phyloP scores from a whole-genome alignment of 139 green algal genomes.

The Trebouxia sp. region DNA sequence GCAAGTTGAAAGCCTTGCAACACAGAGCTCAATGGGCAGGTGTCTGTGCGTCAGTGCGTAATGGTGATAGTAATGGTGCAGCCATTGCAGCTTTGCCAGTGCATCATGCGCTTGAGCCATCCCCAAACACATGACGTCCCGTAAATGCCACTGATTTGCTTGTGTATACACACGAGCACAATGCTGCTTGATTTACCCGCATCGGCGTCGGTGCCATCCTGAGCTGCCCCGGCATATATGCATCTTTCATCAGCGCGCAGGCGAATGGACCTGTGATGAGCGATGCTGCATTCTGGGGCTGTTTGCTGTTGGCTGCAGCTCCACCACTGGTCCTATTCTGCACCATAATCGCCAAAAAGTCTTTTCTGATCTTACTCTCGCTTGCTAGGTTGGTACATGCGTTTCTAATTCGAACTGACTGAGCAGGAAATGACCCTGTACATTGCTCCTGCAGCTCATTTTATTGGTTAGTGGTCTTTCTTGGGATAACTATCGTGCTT shows the following conservation, averaged over 20 bases:
- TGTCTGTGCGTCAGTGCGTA: too few species aligned
- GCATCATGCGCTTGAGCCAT: too few species aligned
- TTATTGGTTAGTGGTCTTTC: slow-evolving; percentile 48
- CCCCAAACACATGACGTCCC: too few species aligned
- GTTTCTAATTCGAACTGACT: too few species aligned
- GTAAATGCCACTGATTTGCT: background rate
- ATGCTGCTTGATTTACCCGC: slow-evolving; percentile 19
- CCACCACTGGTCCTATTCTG: slow-evolving; percentile 39
- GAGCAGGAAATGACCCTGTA: too few species aligned
- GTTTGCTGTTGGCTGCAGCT: slow-evolving; percentile 36
- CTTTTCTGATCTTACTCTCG: slow-evolving; percentile 35
- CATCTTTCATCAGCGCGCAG: too few species aligned
- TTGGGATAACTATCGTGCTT: slow-evolving; percentile 45
- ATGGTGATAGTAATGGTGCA: too few species aligned
- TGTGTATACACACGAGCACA: background rate
- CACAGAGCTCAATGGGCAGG: too few species aligned
- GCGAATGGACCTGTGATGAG: slow-evolving; percentile 34
- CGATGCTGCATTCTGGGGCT: slow-evolving; percentile 34
- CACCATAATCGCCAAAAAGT: slow-evolving; percentile 31
- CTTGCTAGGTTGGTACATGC: slow-evolving; percentile 28
- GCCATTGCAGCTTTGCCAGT: too few species aligned
- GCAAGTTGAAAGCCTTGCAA: too few species aligned
- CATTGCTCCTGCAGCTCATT: slow-evolving; percentile 42
- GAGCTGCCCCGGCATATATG: too few species aligned
- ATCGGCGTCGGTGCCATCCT: too few species aligned